Evolutionary conservation across 2,329 filamentous ascomycete genomes (phyloP).

Genomic region (Mariannaea elegans): DNA sequence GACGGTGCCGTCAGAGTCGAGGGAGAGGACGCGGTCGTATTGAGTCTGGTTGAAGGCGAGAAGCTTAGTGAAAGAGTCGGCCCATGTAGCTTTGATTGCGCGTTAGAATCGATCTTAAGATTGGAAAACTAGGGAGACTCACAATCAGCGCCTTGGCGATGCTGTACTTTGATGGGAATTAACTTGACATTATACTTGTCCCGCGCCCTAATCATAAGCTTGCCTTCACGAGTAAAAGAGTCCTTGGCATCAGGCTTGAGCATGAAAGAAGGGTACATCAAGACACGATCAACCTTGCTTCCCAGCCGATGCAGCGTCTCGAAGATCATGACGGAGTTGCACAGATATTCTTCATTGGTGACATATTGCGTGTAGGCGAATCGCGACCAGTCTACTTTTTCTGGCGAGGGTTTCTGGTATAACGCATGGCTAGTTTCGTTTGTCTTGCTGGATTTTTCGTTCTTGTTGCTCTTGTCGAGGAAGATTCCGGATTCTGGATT

Average conservation of each 20-base stretch:
- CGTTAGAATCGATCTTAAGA: background rate
- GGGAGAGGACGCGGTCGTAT: conserved; percentile 59
- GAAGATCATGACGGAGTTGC: conserved; percentile 61
- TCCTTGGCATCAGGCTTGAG: conserved; percentile 38
- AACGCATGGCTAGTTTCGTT: background rate
- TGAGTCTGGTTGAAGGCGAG: conserved; percentile 73
- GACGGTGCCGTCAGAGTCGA: conserved; percentile 71
- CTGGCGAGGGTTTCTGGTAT: background rate
- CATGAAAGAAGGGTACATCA: conserved; percentile 56
- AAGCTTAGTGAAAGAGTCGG: conserved; percentile 72
- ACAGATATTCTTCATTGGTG: conserved; percentile 56
- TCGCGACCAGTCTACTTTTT: conserved; percentile 7
- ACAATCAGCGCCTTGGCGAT: conserved; percentile 48
- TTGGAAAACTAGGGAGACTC: conserved; percentile 24
- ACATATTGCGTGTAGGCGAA: conserved; percentile 61
- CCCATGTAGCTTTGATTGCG: conserved; percentile 61
- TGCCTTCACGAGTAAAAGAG: conserved; percentile 35
- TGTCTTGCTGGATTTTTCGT: background rate
- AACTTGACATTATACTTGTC: conserved; percentile 57
- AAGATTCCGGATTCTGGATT: background rate
- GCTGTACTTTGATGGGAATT: conserved; percentile 52
- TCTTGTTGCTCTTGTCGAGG: background rate
- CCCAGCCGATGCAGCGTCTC: conserved; percentile 53
- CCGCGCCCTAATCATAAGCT: conserved; percentile 51
- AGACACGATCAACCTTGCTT: conserved; percentile 54